Conservation (phyloP, 2,329 filamentous ascomycete genomes). For the Sporothrix pseudoabietina region DNA sequence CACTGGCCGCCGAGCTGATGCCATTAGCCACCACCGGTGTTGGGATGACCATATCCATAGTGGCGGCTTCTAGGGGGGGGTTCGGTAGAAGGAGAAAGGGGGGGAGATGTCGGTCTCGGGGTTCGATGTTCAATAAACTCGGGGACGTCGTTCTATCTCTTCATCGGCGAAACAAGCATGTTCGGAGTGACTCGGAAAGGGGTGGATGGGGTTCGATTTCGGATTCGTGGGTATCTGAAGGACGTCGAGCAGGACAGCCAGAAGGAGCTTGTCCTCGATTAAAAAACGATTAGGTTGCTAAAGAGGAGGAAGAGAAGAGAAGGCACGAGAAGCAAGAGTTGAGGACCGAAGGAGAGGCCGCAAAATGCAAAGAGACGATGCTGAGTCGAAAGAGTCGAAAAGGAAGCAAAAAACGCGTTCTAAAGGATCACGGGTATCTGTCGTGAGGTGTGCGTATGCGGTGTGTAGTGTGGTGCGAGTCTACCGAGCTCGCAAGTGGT, state of each 20-base stretch:
- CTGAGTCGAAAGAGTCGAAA: background rate
- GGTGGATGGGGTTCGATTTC: background rate
- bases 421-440: slow-evolving; percentile 19
- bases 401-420: slow-evolving; percentile 28
- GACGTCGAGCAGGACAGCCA: background rate
- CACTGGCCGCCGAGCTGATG: slow-evolving; percentile 39
- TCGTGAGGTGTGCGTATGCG: slow-evolving; percentile 1
- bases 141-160: slow-evolving; percentile 28
- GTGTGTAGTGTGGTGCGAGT: background rate
- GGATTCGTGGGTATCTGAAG: slow-evolving; percentile 12
- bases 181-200: slow-evolving; percentile 19
- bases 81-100: background rate
- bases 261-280: slow-evolving; percentile 17
- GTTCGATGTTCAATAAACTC: slow-evolving; percentile 17
- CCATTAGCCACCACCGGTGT: slow-evolving; percentile 50
- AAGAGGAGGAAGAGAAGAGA: slow-evolving; percentile 7
- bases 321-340: slow-evolving; percentile 25
- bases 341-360: slow-evolving; percentile 15
- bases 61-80: slow-evolving; percentile 33
- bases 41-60: slow-evolving; percentile 57
- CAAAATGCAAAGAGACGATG: background rate
- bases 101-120: background rate
- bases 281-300: slow-evolving; percentile 23
- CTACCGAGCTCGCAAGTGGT: background rate
- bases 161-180: slow-evolving; percentile 29